Conservation (phyloP, 768 basidiomycete species). For the Boletus subparvulus region DNA sequence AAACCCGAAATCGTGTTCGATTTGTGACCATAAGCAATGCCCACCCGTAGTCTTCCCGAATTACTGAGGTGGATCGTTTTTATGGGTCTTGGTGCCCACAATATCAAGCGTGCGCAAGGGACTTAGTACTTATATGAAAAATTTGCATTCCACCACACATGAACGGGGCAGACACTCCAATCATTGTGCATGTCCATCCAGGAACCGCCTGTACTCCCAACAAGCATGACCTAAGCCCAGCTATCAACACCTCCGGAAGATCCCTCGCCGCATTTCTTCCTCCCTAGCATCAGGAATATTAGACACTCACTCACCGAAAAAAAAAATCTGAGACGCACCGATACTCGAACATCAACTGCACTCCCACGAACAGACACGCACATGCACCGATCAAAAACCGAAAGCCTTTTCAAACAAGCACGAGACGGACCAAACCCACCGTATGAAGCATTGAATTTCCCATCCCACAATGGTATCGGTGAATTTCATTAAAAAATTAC, state of each 20-base stretch:
- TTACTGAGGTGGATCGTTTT: not conserved
- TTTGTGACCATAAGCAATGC: not conserved
- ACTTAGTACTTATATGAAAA: too few species aligned
- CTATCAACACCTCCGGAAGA: slow-evolving; percentile 48
- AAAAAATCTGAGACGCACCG: slow-evolving; percentile 47
- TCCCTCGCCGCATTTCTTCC: slow-evolving; percentile 68
- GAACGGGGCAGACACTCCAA: not conserved
- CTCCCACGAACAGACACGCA: slow-evolving; percentile 71
- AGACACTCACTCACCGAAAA: not conserved
- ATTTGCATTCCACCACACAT: not conserved
- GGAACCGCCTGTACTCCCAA: not conserved
- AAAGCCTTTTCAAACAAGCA: slow-evolving; percentile 45
- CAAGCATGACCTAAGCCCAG: not conserved
- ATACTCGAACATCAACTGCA: slow-evolving; percentile 96
- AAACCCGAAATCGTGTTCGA: not conserved
- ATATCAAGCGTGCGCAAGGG: too few species aligned
- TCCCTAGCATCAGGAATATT: slow-evolving; percentile 44
- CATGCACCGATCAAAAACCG: slow-evolving; percentile 62
- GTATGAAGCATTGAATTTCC: not conserved
- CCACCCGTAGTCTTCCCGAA: not conserved
- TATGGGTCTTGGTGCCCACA: not conserved
- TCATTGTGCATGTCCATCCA: not conserved
- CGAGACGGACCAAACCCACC: not conserved
- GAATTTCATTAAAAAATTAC: not conserved
- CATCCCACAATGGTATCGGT: not conserved